Percentiles rank a stretch among this genome's conserved stretches.
Conservation (phyloP, 768 basidiomycete genomes). For the Amylocystis lapponica region DNA sequence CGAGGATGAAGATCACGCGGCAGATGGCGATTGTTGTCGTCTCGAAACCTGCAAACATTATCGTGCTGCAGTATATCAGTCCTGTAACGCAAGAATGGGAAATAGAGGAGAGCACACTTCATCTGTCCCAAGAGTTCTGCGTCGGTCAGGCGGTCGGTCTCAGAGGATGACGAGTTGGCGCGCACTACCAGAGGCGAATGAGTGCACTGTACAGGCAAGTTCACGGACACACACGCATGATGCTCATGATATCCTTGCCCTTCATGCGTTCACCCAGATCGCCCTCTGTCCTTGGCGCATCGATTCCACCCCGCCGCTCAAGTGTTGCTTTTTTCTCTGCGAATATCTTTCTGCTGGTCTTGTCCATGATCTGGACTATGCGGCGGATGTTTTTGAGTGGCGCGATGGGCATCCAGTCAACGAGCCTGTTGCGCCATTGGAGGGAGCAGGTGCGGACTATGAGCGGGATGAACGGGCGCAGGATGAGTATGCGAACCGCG, state of each 20-base stretch:
- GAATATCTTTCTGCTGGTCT: slow-evolving; percentile 22
- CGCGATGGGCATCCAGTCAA: slow-evolving; percentile 27
- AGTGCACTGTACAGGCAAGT: too few relatives aligned
- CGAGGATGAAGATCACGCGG: slow-evolving; percentile 31
- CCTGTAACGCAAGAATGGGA: neutral
- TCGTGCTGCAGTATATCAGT: slow-evolving; percentile 19
- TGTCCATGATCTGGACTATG: slow-evolving; percentile 27
- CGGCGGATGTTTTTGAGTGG: slow-evolving; percentile 22
- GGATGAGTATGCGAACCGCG: slow-evolving; percentile 19
- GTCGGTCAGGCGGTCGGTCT: slow-evolving; percentile 27
- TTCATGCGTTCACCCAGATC: slow-evolving; percentile 10
- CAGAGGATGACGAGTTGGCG: slow-evolving; percentile 27
- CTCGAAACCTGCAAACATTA: slow-evolving; percentile 28
- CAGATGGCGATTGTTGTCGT: slow-evolving; percentile 26
- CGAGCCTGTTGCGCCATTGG: slow-evolving; percentile 23
- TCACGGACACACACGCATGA: slow-evolving; percentile 26
- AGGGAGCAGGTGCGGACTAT: slow-evolving; percentile 24
- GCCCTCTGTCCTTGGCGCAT: too few relatives aligned
- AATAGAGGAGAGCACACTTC: slow-evolving; percentile 21
- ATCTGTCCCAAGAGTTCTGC: slow-evolving; percentile 34
- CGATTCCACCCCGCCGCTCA: slow-evolving; percentile 8
- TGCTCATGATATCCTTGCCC: slow-evolving; percentile 34
- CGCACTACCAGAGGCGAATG: slow-evolving; percentile 23
- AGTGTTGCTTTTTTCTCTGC: slow-evolving; percentile 23
- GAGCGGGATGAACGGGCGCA: slow-evolving; percentile 28